Percentiles rank a stretch among this genome's conserved stretches.
Conservation (phyloP, 805 yeast species). For the Candida patagonica region DNA sequence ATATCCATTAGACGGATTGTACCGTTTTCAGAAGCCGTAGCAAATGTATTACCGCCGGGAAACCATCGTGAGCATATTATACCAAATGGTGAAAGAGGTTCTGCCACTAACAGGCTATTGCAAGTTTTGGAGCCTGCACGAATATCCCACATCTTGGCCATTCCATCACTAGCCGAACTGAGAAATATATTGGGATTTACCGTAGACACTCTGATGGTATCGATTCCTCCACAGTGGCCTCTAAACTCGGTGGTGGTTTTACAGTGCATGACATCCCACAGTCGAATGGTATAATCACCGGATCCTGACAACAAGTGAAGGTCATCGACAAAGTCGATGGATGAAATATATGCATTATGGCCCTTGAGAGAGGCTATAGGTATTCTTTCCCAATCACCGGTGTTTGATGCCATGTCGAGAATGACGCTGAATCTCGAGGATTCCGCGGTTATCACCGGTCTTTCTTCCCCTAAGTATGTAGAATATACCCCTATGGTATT, state of each 20-base stretch:
- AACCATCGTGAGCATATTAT: constrained; percentile 31
- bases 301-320: constrained; percentile 55
- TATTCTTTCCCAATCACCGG: constrained; percentile 24
- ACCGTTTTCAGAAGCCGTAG: constrained; percentile 76
- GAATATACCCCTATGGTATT: constrained; percentile 66
- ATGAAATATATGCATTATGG: constrained; percentile 75
- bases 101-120: constrained; percentile 39
- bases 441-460: not conserved
- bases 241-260: constrained; percentile 27
- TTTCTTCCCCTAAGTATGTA: constrained; percentile 14
- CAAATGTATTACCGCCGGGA: constrained; percentile 63
- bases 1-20: constrained; percentile 60
- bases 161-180: constrained; percentile 66
- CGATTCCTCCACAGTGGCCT: constrained; percentile 40
- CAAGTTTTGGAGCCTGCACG: constrained; percentile 35
- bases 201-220: constrained; percentile 57
- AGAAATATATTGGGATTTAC: constrained; percentile 46
- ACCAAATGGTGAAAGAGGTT: constrained; percentile 18
- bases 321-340: constrained; percentile 56
- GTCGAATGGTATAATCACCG: constrained; percentile 70
- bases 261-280: constrained; percentile 72
- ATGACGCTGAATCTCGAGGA: not conserved
- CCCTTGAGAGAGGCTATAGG: constrained; percentile 55
- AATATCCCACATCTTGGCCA: constrained; percentile 71
- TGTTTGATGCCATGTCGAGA: not conserved